Base-by-base conservation (phyloP, 2,329 filamentous ascomycete species). In the Alternaria metachromatica region DNA sequence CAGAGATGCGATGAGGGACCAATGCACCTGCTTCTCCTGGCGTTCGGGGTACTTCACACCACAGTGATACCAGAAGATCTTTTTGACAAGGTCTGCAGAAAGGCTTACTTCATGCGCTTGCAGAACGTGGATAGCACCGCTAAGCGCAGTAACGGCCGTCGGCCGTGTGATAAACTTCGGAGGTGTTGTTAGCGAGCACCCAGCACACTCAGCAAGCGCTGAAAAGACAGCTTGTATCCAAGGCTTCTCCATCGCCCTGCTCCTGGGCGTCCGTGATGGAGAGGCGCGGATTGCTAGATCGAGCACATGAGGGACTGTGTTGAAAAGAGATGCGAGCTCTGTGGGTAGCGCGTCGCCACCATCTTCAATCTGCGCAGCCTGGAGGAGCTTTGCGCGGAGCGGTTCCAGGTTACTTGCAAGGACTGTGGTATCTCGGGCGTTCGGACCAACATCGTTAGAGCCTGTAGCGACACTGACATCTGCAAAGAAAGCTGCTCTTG, bases 181-280 rank as follows among this genome's bases (percentile, higher is more conserved):
- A 7, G 72, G 68, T 18, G 67, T 45, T n/a, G 64, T 62, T 43
- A 78, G 37, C 13, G 77, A 69, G 62, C 73, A 78, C 44, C 72
- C 72, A 50, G 70, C 68, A 64, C 78, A 82, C 53, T 80, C 75
- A 6, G 73, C 66, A 9, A 84, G 72, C 2, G 76, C 74, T 6
- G 72, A 60, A 51, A 84, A 81, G 9, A 81, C 70, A 12, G 75
- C 72, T 55, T 84, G 81, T 10, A 84, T 72, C 83, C 83, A 85
- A 5, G 82, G 78, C 43, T 72, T 74, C 63, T 84, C 82, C 8
- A 76, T 71, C 10, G 78, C 68, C 21, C 77, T 80, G 60, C 78
- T 77, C 58, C 79, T 81, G 9, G 80, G 79, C 4, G 80, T 83
- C 18, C 76, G 76, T 4, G 77, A 78, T 23, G 80, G 77, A 6